A percentile compares a stretch with the other conserved stretches of the same genome.
Evolutionary conservation across 805 yeast genomes (phyloP).

Genomic region (Tetrapisispora taiwanensis): DNA sequence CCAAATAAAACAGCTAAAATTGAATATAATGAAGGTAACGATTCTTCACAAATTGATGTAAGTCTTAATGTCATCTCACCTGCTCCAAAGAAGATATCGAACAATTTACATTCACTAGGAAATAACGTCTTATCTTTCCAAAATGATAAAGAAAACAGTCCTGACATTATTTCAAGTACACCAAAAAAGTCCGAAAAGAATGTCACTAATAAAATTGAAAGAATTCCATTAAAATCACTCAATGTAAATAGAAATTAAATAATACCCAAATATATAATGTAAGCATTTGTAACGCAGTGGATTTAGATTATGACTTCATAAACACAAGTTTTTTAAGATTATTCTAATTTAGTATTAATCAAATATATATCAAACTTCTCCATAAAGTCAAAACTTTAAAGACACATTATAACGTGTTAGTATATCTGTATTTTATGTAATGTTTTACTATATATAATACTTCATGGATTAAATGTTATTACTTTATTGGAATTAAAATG

Average conservation of each 20-base stretch:
- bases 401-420: too few species aligned
- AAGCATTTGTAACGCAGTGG: not conserved
- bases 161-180: constrained; percentile 2
- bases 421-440: too few species aligned
- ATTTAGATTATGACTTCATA: not conserved
- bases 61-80: not conserved
- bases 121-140: constrained; percentile 29
- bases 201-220: constrained; percentile 9
- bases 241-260: constrained; percentile 9
- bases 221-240: constrained; percentile 15
- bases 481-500: not conserved
- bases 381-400: too few species aligned
- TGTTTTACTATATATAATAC: too few species aligned
- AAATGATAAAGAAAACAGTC: constrained; percentile 16
- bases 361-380: too few species aligned
- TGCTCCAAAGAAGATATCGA: not conserved
- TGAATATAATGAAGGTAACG: not conserved
- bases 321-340: too few species aligned
- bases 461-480: not conserved
- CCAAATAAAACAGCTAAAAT: not conserved
- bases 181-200: constrained; percentile 1
- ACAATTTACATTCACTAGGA: constrained; percentile 8
- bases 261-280: too few species aligned
- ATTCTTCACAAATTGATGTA: not conserved
- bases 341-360: too few species aligned